Conservation (phyloP, 73 alveolate species). For the Diophrys appendiculata region DNA sequence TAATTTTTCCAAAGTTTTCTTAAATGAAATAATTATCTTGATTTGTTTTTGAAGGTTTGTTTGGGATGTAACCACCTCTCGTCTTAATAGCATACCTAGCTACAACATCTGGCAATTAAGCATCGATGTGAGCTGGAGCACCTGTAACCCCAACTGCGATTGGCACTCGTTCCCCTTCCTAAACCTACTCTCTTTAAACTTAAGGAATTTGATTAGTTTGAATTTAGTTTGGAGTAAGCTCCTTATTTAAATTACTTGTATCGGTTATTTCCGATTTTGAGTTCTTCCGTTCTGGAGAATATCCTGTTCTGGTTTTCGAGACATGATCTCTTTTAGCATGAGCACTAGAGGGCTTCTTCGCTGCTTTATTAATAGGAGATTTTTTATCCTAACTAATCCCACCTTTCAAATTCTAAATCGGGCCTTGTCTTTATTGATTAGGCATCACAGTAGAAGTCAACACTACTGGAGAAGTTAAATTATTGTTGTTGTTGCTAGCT, state of each 20-base stretch:
- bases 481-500: too few species aligned
- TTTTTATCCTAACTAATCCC: too few species aligned
- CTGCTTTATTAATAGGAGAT: too few species aligned
- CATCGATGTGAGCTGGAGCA: neutral
- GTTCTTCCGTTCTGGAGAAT: neutral
- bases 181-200: too few species aligned
- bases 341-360: too few species aligned
- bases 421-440: too few species aligned
- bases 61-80: constrained; percentile 57
- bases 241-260: neutral
- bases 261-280: neutral
- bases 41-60: constrained; percentile 34
- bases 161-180: too few species aligned
- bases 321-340: neutral
- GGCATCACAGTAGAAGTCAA: too few species aligned
- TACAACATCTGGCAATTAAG: constrained; percentile 23
- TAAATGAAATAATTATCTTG: constrained; percentile 41
- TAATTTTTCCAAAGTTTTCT: constrained; percentile 45
- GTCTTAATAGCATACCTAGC: constrained; percentile 47
- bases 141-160: too few species aligned
- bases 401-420: too few species aligned
- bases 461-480: too few species aligned
- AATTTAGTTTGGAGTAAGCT: neutral
- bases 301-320: neutral
- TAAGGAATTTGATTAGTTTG: neutral